Conservation (phyloP, 2,329 filamentous ascomycete genomes). For the Talaromyces verruculosus region DNA sequence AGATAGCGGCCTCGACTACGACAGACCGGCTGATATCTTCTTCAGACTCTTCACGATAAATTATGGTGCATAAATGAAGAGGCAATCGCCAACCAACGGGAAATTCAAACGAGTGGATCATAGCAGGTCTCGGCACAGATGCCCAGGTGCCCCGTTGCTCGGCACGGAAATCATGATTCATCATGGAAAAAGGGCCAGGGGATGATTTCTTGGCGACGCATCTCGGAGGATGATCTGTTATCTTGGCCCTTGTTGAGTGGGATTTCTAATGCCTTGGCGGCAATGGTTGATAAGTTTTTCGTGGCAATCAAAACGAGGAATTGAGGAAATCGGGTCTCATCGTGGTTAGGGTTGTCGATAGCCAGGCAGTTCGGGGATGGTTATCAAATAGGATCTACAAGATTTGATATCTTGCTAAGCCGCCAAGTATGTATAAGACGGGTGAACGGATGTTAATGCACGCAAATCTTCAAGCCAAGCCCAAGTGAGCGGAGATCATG, state of each 20-base stretch:
- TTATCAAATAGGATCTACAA: not conserved
- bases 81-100: not conserved
- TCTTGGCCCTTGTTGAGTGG: not conserved
- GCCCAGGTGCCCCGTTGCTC: not conserved
- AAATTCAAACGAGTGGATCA: not conserved
- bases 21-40: not conserved
- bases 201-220: not conserved
- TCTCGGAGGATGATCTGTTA: not conserved
- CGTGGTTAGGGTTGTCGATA: not conserved
- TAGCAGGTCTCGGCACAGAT: not conserved
- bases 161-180: not conserved
- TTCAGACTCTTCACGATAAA: not conserved
- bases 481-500: not conserved
- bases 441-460: not conserved
- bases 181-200: not conserved
- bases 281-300: not conserved
- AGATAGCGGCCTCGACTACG: not conserved
- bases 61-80: not conserved
- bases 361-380: not conserved
- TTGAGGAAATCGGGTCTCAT: no score
- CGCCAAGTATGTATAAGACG: constrained; percentile 1
- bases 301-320: not conserved
- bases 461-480: not conserved
- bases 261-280: not conserved
- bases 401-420: not conserved